Percentiles rank a stretch among this genome's conserved stretches.
Evolutionary conservation across 108 stramenopile genomes (phyloP).

Genomic region (Cyclotella sp.): DNA sequence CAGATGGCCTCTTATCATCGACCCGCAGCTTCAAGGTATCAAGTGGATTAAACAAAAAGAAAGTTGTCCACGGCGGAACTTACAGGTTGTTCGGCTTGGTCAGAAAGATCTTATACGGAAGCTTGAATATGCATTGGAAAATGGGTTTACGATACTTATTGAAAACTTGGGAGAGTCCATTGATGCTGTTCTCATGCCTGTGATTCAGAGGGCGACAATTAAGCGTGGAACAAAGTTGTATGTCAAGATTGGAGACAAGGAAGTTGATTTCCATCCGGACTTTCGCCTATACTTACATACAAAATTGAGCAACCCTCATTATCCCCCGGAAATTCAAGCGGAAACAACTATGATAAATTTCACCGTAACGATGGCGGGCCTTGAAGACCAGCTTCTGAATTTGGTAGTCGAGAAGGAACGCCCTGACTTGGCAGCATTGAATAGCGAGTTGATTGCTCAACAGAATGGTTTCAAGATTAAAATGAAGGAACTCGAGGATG

Average conservation of each 20-base stretch:
- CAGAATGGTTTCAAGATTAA: conserved; percentile 87
- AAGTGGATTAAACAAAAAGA: conserved; percentile 72
- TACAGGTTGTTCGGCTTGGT: conserved; percentile 72
- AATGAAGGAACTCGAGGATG: conserved; percentile 88
- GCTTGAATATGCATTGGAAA: conserved; percentile 72
- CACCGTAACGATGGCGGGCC: conserved; percentile 74
- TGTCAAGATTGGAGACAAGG: conserved; percentile 83
- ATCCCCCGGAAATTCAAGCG: conserved; percentile 89
- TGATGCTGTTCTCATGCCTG: conserved; percentile 77
- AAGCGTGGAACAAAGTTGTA: conserved; percentile 65
- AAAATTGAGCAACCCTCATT: conserved; percentile 80
- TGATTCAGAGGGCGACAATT: conserved; percentile 83
- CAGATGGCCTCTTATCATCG: conserved; percentile 86
- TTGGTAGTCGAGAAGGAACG: conserved; percentile 82
- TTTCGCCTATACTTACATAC: conserved; percentile 89
- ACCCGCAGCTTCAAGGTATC: conserved; percentile 86
- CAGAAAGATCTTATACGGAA: conserved; percentile 73
- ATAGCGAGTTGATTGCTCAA: conserved; percentile 68
- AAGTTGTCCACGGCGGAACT: conserved; percentile 35
- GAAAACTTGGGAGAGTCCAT: conserved; percentile 82
- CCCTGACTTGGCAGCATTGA: conserved; percentile 68
- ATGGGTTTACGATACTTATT: conserved; percentile 71
- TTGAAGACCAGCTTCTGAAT: conserved; percentile 85
- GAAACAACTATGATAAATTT: conserved; percentile 86
- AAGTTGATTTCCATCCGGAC: conserved; percentile 80